These are phyloP conservation scores for Craspedostauros australis DNA, from an alignment of 108 stramenopile genomes.

Conservation along the genomic window DNA sequence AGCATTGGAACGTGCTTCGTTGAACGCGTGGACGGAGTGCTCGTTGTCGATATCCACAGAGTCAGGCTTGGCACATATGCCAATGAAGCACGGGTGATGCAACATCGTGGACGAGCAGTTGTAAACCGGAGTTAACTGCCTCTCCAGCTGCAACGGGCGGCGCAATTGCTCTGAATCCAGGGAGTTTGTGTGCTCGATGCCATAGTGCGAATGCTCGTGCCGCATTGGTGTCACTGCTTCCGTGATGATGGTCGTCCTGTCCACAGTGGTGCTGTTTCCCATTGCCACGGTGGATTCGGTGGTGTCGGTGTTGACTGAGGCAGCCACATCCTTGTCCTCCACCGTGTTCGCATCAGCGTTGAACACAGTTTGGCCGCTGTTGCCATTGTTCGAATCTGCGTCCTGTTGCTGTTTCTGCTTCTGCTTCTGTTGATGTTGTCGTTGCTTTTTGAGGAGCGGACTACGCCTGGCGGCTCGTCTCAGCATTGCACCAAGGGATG, in stretches of 20 bases:
- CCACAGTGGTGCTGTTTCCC: neutral
- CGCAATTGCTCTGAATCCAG: neutral
- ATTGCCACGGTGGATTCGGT: neutral
- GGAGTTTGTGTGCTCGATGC: neutral
- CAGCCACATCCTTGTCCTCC: too few relatives aligned
- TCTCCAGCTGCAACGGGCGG: neutral
- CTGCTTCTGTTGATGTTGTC: neutral
- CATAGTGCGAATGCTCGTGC: neutral
- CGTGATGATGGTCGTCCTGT: neutral
- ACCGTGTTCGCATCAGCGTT: too few relatives aligned
- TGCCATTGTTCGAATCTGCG: too few relatives aligned
- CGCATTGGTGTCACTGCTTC: neutral
- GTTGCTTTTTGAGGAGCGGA: too few relatives aligned
- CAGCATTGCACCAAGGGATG: neutral
- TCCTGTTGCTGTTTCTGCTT: too few relatives aligned
- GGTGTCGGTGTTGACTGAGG: too few relatives aligned
- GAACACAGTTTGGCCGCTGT: too few relatives aligned
- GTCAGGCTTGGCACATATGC: slow-evolving; percentile 4
- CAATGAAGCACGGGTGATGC: slow-evolving; percentile 27
- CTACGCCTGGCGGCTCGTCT: too few relatives aligned
- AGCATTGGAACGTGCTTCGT: neutral
- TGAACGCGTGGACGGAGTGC: neutral
- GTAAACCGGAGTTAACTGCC: neutral
- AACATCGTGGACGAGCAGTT: slow-evolving; percentile 24
- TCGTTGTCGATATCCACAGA: slow-evolving; percentile 2